A percentile compares a stretch with the other conserved stretches of the same genome.
Conservation (phyloP, 345 rosid genomes). For the Aquilaria sinensis region DNA sequence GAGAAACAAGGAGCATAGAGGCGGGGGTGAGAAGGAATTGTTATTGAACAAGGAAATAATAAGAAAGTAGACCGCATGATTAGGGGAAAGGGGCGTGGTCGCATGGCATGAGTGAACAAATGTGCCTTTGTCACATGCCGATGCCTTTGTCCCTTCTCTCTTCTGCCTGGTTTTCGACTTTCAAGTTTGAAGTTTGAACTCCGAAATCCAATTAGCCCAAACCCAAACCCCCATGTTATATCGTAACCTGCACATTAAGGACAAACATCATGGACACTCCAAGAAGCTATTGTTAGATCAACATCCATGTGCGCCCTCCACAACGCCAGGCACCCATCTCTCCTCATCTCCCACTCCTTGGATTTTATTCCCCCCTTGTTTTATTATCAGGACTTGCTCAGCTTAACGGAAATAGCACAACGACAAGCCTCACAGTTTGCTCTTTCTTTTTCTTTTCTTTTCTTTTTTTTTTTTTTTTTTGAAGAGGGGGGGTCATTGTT, state of each 20-base stretch:
- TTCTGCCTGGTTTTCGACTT: too few species aligned
- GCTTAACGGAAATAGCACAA: too few species aligned
- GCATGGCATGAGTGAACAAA: constrained; percentile 50
- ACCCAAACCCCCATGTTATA: constrained; percentile 21
- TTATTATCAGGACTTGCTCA: too few species aligned
- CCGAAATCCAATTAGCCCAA: too few species aligned
- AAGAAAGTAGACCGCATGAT: constrained; percentile 70
- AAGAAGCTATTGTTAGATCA: constrained; percentile 6
- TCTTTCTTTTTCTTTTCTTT: too few species aligned
- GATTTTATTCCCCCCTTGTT: too few species aligned
- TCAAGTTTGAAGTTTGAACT: too few species aligned
- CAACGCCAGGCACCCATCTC: neutral
- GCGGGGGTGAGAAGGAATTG: neutral
- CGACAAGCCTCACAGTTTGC: too few species aligned
- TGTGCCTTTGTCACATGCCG: constrained; percentile 84
- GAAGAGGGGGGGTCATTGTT: too few species aligned
- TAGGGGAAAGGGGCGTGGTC: constrained; percentile 93
- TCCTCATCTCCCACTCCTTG: too few species aligned
- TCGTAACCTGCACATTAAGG: constrained; percentile 10
- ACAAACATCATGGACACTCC: neutral
- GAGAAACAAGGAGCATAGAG: constrained; percentile 24
- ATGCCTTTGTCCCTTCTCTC: neutral
- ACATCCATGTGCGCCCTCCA: constrained; percentile 14
- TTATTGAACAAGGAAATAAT: constrained; percentile 13
- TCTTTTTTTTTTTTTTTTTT: too few species aligned